Base-by-base conservation (phyloP, 257 asterid species). In the Knoxia roxburghii region DNA sequence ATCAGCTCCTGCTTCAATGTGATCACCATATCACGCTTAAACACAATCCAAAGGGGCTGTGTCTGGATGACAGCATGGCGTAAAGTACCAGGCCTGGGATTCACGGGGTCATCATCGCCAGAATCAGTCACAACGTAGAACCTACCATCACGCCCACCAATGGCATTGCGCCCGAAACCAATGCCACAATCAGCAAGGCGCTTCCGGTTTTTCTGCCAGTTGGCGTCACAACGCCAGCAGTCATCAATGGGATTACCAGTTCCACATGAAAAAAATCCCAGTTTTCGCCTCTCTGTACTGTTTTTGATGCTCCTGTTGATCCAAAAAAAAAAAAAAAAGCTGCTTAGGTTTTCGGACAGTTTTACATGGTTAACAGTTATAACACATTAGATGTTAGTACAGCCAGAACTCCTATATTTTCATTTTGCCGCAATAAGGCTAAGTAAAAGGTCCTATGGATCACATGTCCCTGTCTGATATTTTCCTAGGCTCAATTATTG, bases 1-100 rank as follows among this genome's bases (percentile, higher is more conserved):
- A 91, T 83, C 64, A 91, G 84, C 69, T 91, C 97, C 68, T 91
- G 97, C 82, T 91, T 91, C 82, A 91, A 49, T 4, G 67, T 77
- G 5, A 91, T 91, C 49, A 82, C 97, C 97, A 91, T 91, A 73
- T 91, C 97, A 4, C 97, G 82, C 32, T 87, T 80, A 84, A 91
- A 91, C 68, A 89, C 90, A 43, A 91, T 91, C 98, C 98, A 91
- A 11, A 91, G 87, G 13, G 98, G 98, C 73, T 74, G 60, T 40
- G 86, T 90, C 61, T 91, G 98, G 85, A 91, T 89, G n/a, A 79
- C 98, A 70, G 98, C 98, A 35, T 91, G 95, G 64, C 98, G 89
- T 9, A 91, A 81, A 43, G 98, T 91, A 27, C 98, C 98, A 2
- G 98, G 95, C 71, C 57, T 75, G 6, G 98, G 98, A 84, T 84